A percentile compares a stretch with the other conserved stretches of the same genome.
phyloP scores from a whole-genome alignment of 768 basidiomycete genomes.

The Kockovaella imperatae region DNA sequence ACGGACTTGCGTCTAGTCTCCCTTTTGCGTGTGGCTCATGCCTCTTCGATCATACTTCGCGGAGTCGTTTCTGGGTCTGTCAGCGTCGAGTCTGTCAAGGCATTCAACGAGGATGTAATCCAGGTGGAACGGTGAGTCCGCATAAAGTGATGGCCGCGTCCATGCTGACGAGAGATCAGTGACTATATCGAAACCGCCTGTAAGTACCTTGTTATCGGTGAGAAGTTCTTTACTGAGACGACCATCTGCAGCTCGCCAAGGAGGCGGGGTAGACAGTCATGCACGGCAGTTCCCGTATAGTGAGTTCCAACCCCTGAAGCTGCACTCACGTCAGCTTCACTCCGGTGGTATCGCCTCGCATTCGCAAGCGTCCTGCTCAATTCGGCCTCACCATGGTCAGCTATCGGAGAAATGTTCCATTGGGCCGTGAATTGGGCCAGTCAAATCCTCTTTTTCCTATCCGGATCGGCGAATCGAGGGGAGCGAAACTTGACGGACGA shows the following conservation, averaged over 20 bases:
- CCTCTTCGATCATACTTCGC: not conserved
- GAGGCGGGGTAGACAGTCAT: no score
- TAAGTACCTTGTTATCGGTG: no score
- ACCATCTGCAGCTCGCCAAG: no score
- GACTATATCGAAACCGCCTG: not conserved
- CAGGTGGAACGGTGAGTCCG: slow-evolving; percentile 1
- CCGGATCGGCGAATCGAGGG: slow-evolving; percentile 1
- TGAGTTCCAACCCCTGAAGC: not conserved
- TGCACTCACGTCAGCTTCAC: slow-evolving; percentile 3
- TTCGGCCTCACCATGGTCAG: no score
- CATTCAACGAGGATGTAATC: slow-evolving; percentile 12
- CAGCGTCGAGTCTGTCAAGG: slow-evolving; percentile 5
- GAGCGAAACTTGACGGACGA: not conserved
- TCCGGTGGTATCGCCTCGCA: slow-evolving; percentile 14
- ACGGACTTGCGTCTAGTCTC: slow-evolving; percentile 11
- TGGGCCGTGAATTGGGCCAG: slow-evolving; percentile 11
- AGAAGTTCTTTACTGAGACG: no score
- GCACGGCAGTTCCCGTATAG: slow-evolving; percentile 16
- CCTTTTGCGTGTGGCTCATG: slow-evolving; percentile 6
- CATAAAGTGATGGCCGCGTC: not conserved
- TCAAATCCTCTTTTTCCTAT: slow-evolving; percentile 11
- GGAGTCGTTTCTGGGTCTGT: slow-evolving; percentile 5
- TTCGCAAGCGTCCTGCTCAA: slow-evolving; percentile 9
- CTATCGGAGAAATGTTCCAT: slow-evolving; percentile 3
- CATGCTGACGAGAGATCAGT: not conserved